These are phyloP conservation scores for Chimonanthus praecox DNA, from an alignment of 164 flowering plant species.

Conservation along the genomic window DNA sequence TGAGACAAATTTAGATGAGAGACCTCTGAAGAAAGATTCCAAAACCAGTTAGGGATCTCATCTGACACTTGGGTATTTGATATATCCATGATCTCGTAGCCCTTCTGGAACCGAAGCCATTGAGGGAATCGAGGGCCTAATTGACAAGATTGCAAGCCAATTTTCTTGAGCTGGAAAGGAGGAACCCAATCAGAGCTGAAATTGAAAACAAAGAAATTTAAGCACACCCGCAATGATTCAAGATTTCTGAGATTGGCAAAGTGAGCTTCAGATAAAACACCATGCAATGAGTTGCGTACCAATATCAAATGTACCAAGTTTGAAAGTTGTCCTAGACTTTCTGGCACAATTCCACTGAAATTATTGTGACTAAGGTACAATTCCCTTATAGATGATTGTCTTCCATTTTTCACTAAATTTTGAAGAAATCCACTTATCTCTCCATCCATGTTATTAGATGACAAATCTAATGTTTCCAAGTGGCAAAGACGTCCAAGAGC, in stretches of 20 bases:
- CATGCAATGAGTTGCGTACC: neutral
- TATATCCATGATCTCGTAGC: neutral
- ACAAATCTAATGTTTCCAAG: neutral
- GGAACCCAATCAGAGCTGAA: neutral
- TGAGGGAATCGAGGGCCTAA: neutral
- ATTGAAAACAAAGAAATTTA: neutral
- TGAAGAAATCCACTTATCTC: neutral
- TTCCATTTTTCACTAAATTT: neutral
- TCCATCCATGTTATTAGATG: neutral
- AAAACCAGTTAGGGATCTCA: neutral
- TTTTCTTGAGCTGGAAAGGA: neutral
- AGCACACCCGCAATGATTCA: neutral
- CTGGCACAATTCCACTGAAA: neutral
- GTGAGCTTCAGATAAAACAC: neutral
- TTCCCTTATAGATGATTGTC: neutral
- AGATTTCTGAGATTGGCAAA: neutral
- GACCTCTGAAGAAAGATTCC: neutral
- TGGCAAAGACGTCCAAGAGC: neutral
- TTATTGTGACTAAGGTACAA: neutral
- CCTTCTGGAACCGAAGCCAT: neutral
- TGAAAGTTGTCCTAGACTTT: neutral
- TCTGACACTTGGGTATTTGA: neutral
- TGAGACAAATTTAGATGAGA: neutral
- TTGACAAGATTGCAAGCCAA: neutral
- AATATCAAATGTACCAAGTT: neutral